Evolutionary conservation across 345 rosid genomes (phyloP), one percentile per base, ranked within the genome.

Genomic region (Brassica incana): DNA sequence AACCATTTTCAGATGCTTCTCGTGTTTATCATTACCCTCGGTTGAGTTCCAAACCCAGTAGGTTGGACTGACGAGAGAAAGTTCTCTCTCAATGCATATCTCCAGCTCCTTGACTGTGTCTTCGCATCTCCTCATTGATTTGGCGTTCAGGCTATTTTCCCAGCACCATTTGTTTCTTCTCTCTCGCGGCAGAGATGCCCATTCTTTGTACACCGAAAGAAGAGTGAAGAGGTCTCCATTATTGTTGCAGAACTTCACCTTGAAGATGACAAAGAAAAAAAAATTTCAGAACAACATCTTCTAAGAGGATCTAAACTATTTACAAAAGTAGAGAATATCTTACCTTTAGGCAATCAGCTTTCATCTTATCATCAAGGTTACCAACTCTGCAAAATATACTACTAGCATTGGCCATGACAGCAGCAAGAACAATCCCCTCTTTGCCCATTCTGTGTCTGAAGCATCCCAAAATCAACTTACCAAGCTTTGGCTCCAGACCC

Each of bases 321-420:
- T 23, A 23, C 25, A 23, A 23, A 23, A 23, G 25, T 23, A 23
- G 25, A 23, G 25, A 23, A 23, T 23, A 23, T 23, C 25, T 23
- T 23, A 23, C 83, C 89, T 94, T 94, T 74, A 84, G 89, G 76
- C 93, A 74, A 74, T 94, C 96, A 71, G 97, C 88, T 81, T 89
- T 94, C 72, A 76, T 82, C 82, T 92, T 94, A 67, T 92, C 89
- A 60, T 80, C 87, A 76, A 80, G 61, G 78, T 75, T 86, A 54
- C 97, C 98, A 83, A 90, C 91, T 86, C 97, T 88, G 79, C 97
- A 94, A 79, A 94, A 94, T 83, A 94, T 88, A 84, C 89, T 88
- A 70, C 93, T 92, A 6, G 97, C 90, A 78, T 94, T 94, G 58
- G 92, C 89, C 94, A 90, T 90, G 73, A 90, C 87, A 76, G 97